Conservation (phyloP, 2,329 filamentous ascomycete species). For the Basipetospora chlamydospora region DNA sequence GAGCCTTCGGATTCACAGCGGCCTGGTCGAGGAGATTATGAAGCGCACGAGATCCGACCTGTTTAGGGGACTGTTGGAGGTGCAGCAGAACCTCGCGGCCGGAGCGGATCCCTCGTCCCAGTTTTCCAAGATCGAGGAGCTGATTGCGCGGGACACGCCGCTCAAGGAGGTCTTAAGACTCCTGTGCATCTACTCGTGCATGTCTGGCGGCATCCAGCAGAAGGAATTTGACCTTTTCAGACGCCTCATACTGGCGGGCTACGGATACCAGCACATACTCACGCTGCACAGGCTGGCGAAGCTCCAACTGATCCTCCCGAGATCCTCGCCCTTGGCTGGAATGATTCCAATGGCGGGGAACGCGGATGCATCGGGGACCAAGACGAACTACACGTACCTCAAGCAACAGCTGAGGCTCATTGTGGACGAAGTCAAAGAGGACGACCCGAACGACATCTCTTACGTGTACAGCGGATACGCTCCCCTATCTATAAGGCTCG, state of each 20-base stretch:
- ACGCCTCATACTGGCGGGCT: conserved; percentile 75
- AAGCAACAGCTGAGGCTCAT: conserved; percentile 79
- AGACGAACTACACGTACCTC: conserved; percentile 82
- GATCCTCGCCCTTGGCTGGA: conserved; percentile 62
- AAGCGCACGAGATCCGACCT: conserved; percentile 80
- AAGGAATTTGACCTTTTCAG: conserved; percentile 86
- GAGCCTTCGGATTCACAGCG: conserved; percentile 82
- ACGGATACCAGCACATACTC: conserved; percentile 86
- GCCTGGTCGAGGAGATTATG: conserved; percentile 87
- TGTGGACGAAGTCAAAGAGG: conserved; percentile 91
- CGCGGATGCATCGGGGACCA: conserved; percentile 42
- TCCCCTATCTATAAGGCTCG: conserved; percentile 75
- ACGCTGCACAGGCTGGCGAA: conserved; percentile 83
- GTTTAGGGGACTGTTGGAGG: conserved; percentile 77
- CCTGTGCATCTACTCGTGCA: conserved; percentile 80
- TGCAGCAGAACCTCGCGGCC: conserved; percentile 89
- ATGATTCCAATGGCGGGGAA: conserved; percentile 61
- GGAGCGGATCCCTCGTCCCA: conserved; percentile 80
- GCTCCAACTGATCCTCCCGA: conserved; percentile 68
- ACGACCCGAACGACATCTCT: conserved; percentile 86
- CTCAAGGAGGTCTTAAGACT: conserved; percentile 70
- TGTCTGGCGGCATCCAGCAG: conserved; percentile 74
- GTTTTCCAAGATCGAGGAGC: conserved; percentile 80
- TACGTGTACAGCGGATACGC: conserved; percentile 98
- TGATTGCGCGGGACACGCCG: conserved; percentile 79